These are phyloP conservation scores for Epichloe aotearoae DNA, from an alignment of 2,329 filamentous ascomycete species.

Conservation along the genomic window DNA sequence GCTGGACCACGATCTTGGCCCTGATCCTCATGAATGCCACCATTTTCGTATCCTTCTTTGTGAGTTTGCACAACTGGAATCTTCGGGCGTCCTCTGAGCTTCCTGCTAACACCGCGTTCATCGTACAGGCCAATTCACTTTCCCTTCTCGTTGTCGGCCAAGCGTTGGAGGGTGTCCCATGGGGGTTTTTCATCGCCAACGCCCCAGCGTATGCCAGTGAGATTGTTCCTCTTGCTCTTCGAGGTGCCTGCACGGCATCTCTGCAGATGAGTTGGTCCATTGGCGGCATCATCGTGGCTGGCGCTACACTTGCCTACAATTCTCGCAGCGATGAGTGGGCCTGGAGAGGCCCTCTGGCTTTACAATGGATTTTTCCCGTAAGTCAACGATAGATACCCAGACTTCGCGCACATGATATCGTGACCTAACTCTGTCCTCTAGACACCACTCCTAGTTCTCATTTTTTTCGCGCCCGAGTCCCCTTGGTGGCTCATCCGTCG, in stretches of 20 bases:
- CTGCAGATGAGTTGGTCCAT: slow-evolving; percentile 54
- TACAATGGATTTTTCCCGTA: slow-evolving; percentile 43
- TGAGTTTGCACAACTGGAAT: slow-evolving; percentile 7
- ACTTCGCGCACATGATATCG: not conserved
- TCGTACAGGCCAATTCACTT: slow-evolving; percentile 17
- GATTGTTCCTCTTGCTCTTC: slow-evolving; percentile 42
- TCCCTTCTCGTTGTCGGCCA: slow-evolving; percentile 34
- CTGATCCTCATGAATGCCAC: slow-evolving; percentile 26
- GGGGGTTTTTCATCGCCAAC: slow-evolving; percentile 52
- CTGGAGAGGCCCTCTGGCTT: slow-evolving; percentile 34
- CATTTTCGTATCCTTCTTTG: slow-evolving; percentile 42
- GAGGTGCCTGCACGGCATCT: slow-evolving; percentile 44
- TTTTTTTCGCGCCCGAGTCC: slow-evolving; percentile 35
- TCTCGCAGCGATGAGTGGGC: slow-evolving; percentile 14
- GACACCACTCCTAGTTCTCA: slow-evolving; percentile 38
- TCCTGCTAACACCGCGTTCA: not conserved
- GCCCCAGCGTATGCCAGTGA: slow-evolving; percentile 47
- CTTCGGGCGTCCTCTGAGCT: too few relatives aligned
- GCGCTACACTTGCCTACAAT: slow-evolving; percentile 39
- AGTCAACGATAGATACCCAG: not conserved
- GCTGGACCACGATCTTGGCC: slow-evolving; percentile 21
- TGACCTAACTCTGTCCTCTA: slow-evolving; percentile 3
- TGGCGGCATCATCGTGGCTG: slow-evolving; percentile 45
- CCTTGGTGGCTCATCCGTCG: slow-evolving; percentile 43
- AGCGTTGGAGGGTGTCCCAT: slow-evolving; percentile 44